phyloP scores from a whole-genome alignment of 495 filamentous ascomycete species.

The Lophiotrema nucula region DNA sequence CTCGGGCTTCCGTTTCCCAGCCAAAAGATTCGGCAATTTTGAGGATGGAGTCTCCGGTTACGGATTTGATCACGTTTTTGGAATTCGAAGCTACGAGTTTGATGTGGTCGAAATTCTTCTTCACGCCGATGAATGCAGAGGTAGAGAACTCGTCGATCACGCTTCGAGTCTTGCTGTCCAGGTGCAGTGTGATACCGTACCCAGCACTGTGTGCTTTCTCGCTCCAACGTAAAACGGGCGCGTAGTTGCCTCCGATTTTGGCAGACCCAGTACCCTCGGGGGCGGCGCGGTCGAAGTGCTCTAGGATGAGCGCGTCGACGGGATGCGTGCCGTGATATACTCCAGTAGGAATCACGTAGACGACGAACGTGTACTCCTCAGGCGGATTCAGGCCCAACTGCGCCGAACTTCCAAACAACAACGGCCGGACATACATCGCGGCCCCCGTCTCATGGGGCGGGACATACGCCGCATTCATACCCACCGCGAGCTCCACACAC shows the following conservation, averaged over 20 bases:
- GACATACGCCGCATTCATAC: conserved; percentile 81
- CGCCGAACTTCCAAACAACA: conserved; percentile 79
- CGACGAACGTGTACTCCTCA: conserved; percentile 83
- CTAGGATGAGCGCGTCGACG: conserved; percentile 74
- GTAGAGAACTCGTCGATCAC: conserved; percentile 92
- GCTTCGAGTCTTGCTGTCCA: conserved; percentile 74
- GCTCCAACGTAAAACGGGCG: conserved; percentile 76
- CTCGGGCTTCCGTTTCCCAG: conserved; percentile 38
- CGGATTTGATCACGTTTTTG: conserved; percentile 75
- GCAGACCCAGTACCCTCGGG: conserved; percentile 71
- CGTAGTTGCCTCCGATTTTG: conserved; percentile 79
- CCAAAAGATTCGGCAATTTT: conserved; percentile 57
- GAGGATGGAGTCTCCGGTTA: conserved; percentile 70
- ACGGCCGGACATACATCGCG: conserved; percentile 82
- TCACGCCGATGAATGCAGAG: conserved; percentile 76
- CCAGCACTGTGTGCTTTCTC: conserved; percentile 70
- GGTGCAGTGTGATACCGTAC: conserved; percentile 81
- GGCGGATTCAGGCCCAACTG: conserved; percentile 79
- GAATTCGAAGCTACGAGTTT: conserved; percentile 78
- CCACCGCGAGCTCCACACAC: conserved; percentile 74
- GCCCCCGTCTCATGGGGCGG: conserved; percentile 81
- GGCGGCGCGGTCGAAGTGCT: conserved; percentile 72
- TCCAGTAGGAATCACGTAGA: conserved; percentile 81
- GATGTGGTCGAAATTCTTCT: conserved; percentile 56
- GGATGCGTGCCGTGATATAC: conserved; percentile 86